Base-by-base conservation (phyloP, 192 early-diverging fungal species). In the Mortierella hygrophila region DNA sequence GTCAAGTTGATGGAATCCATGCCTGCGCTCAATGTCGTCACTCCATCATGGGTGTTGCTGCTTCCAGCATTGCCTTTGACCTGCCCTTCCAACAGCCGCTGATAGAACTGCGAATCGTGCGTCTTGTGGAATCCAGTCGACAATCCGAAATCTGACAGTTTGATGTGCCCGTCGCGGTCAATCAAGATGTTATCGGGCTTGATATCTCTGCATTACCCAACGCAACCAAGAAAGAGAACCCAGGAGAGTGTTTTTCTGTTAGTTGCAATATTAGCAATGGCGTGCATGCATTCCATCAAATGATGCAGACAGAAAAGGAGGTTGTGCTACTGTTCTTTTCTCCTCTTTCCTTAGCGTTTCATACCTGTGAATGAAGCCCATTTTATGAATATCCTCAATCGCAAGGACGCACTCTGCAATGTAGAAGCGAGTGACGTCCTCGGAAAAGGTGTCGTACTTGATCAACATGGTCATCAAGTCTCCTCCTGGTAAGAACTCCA, bases 381-480 rank as follows among this genome's bases (percentile, higher is more conserved):
- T 89, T 32, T 93, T 90, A 85, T 99, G 98, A 68, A 99, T 96
- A 23, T 96, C 94, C 60, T 95, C 95, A 69, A 99, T 93, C 15
- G 98, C 97, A 70, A 95, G 87, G 2, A 97, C 95, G 86, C 96
- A 96, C 89, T 99, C 98, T 60, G 96, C 98, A 91, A 99, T 97
- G 84, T 99, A 99, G 83, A 99, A 99, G 38, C 97, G 95, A 10
- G 98, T 98, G 29, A 99, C 97, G 79, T 97, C 95, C 57, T 99
- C 98, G 3, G 96, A 94, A 87, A 99, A 99, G 13, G 93, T 96
- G 85, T 99, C 98, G 88, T 98, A 97, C 87, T 97, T 97, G 87
- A 98, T 99, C 71, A 99, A 91, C 97, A 98, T 97, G 23, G 97
- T 97, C 97, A 99, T 99, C 91, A 99, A 90, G 88, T 99, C 98